Percentiles rank a stretch among this genome's conserved stretches.
Evolutionary conservation across 2,329 filamentous ascomycete genomes (phyloP).

Genomic region (Fusarium veterinarium): DNA sequence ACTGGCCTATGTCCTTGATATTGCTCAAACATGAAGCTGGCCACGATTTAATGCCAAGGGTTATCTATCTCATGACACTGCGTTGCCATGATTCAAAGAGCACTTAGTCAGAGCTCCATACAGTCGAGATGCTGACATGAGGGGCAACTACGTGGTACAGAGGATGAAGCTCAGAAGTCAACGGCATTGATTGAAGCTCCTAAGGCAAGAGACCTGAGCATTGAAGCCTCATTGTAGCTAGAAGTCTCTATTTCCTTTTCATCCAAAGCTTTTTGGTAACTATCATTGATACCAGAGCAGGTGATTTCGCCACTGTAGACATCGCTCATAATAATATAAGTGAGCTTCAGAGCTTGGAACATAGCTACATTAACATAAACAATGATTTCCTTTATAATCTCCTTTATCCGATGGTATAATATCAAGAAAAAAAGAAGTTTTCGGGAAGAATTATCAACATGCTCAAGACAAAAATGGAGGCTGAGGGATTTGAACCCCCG

Average conservation of each 20-base stretch:
- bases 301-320: too few relatives aligned
- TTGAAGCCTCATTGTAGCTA: neutral
- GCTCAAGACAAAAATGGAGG: slow-evolving; percentile 36
- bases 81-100: neutral
- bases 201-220: neutral
- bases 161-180: neutral
- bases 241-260: neutral
- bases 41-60: too few relatives aligned
- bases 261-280: neutral
- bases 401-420: neutral
- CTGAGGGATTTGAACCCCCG: slow-evolving; percentile 48
- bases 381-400: neutral
- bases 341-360: neutral
- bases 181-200: neutral
- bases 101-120: neutral
- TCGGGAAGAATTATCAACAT: too few relatives aligned
- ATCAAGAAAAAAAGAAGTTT: neutral
- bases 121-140: neutral
- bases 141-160: neutral
- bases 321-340: neutral
- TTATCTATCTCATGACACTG: neutral
- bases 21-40: neutral
- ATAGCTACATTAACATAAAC: neutral
- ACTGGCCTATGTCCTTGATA: neutral
- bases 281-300: neutral